Evolutionary conservation across 2,329 filamentous ascomycete genomes (phyloP).

Genomic region (Eutypa lata): DNA sequence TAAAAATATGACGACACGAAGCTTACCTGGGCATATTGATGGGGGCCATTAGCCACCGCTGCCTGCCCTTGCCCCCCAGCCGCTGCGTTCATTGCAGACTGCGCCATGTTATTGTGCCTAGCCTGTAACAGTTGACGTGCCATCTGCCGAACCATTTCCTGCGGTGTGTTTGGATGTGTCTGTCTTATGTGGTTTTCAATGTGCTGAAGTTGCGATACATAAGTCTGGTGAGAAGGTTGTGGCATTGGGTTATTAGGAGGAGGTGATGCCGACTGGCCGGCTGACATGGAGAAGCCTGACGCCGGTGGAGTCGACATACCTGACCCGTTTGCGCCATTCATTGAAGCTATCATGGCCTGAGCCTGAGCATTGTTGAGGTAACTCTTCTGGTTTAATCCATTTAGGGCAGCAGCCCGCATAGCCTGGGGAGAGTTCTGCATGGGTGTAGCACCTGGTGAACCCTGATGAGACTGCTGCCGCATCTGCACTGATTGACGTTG

Average conservation of each 20-base stretch:
- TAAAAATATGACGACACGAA: no score
- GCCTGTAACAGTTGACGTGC: constrained; percentile 51
- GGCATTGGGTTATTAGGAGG: constrained; percentile 39
- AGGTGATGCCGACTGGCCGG: constrained; percentile 42
- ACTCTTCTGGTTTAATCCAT: constrained; percentile 47
- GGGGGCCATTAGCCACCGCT: constrained; percentile 49
- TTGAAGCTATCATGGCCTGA: constrained; percentile 46
- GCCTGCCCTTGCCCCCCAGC: constrained; percentile 47
- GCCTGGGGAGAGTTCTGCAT: constrained; percentile 39
- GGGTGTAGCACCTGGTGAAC: constrained; percentile 34
- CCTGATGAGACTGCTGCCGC: constrained; percentile 34
- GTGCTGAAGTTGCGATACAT: constrained; percentile 46
- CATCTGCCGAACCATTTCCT: constrained; percentile 48
- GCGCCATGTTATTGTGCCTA: constrained; percentile 35
- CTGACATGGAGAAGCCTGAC: constrained; percentile 43
- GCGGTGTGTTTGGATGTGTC: constrained; percentile 49
- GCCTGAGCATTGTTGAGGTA: constrained; percentile 51
- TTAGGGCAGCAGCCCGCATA: constrained; percentile 39
- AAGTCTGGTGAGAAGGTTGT: constrained; percentile 43
- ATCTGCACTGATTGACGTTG: constrained; percentile 52
- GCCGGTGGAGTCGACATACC: constrained; percentile 43
- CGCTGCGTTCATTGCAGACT: constrained; percentile 54
- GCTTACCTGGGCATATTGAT: constrained; percentile 47
- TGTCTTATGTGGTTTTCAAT: constrained; percentile 51
- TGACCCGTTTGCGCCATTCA: constrained; percentile 40